Evolutionary conservation across 495 filamentous ascomycete species (phyloP), one percentile per base, ranked within the genome.

Genomic region (Pyrenopolyporus hunteri): DNA sequence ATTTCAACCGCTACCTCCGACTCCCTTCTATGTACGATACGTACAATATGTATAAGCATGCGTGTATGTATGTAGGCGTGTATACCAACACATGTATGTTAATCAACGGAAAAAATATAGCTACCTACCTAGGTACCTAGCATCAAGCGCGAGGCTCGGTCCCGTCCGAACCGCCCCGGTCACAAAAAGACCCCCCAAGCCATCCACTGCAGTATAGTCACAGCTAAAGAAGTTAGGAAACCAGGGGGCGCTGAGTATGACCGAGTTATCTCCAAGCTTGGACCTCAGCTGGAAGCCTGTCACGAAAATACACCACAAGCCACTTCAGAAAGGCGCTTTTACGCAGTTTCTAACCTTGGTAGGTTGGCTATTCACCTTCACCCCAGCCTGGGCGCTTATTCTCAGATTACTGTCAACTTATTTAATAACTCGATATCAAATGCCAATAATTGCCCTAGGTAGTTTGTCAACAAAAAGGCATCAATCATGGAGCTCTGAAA

Each of bases 61-160:
- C n/a, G n/a, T n/a, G n/a, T n/a, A n/a, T n/a, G n/a, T n/a, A n/a
- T n/a, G n/a, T n/a, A n/a, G n/a, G n/a, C n/a, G n/a, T n/a, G n/a
- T n/a, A n/a, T n/a, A n/a, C n/a, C n/a, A n/a, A n/a, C n/a, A n/a
- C n/a, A n/a, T n/a, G n/a, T n/a, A n/a, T n/a, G n/a, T n/a, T n/a
- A n/a, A n/a, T n/a, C n/a, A n/a, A n/a, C n/a, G n/a, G n/a, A n/a
- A n/a, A n/a, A n/a, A n/a, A n/a, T n/a, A n/a, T n/a, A n/a, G n/a
- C n/a, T n/a, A n/a, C n/a, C n/a, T n/a, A n/a, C n/a, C n/a, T n/a
- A n/a, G n/a, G n/a, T 22, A 53, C 49, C 49, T 26, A 37, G 52
- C 55, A 31, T 42, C 54, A 59, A 33, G 32, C 54, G 47, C 14
- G 39, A 55, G 49, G 11, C 49, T 50, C 54, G 48, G 54, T 25